phyloP scores from a whole-genome alignment of 331 rosid species.

The Rosa hybrid region DNA sequence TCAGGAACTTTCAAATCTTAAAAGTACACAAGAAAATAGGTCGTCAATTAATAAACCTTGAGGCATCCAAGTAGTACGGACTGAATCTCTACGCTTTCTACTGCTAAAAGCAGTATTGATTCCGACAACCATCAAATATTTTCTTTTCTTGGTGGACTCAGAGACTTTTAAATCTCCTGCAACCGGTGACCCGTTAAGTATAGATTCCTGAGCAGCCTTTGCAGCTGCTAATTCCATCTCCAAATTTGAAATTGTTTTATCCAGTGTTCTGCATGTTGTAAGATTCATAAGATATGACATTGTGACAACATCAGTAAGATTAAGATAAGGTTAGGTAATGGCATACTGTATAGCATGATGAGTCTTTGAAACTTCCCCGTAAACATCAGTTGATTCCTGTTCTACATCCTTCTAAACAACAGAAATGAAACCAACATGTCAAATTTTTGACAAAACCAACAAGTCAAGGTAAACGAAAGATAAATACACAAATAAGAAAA shows the following conservation, averaged over 20 bases:
- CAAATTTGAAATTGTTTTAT: conserved; percentile 57
- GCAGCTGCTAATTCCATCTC: conserved; percentile 68
- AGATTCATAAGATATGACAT: conserved; percentile 14
- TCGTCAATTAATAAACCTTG: conserved; percentile 39
- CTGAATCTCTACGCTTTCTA: conserved; percentile 61
- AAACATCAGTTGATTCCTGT: conserved; percentile 37
- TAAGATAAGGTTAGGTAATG: conserved; percentile 1
- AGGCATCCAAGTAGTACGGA: conserved; percentile 69
- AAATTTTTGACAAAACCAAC: conserved; percentile 1
- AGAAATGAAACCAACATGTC: conserved; percentile 3
- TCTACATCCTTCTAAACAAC: conserved; percentile 37
- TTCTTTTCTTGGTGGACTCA: conserved; percentile 37
- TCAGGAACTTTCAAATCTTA: conserved; percentile 6
- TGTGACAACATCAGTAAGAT: not conserved
- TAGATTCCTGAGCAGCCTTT: conserved; percentile 52
- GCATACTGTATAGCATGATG: conserved; percentile 54
- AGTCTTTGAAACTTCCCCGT: conserved; percentile 51
- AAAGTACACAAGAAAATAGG: conserved; percentile 7
- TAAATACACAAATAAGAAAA: not conserved
- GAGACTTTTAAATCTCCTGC: conserved; percentile 32
- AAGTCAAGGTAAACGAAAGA: not conserved
- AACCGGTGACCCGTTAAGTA: conserved; percentile 47
- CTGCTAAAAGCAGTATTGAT: conserved; percentile 66
- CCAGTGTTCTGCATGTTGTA: conserved; percentile 44
- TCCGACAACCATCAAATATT: conserved; percentile 55